These are phyloP conservation scores for Chrysanthemum makinoi DNA, from an alignment of 129 eudicot genomes.

Conservation along the genomic window DNA sequence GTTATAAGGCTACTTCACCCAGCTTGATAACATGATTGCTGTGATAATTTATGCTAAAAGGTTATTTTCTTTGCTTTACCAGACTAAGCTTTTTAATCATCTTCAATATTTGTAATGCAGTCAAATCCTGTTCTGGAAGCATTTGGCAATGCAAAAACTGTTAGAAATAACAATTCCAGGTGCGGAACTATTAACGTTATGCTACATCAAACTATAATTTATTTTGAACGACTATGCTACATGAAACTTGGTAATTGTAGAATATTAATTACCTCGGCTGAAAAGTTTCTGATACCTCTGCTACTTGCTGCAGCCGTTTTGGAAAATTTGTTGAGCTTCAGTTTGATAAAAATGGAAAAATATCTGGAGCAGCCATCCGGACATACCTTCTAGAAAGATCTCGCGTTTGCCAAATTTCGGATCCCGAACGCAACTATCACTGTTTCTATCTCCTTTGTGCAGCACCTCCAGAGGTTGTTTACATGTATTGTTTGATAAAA, in stretches of 20 bases:
- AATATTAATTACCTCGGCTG: conserved; percentile 15
- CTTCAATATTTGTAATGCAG: conserved; percentile 52
- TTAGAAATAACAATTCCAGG: conserved; percentile 97
- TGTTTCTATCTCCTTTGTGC: conserved; percentile 96
- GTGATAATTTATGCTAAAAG: background rate
- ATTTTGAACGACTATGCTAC: conserved; percentile 5
- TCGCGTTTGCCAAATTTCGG: conserved; percentile 96
- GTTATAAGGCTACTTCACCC: too few species aligned
- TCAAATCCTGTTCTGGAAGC: conserved; percentile 99
- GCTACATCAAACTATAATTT: background rate
- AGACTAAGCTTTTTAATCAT: conserved; percentile 10
- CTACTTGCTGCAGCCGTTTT: conserved; percentile 73
- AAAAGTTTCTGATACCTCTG: conserved; percentile 16
- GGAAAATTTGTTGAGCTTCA: conserved; percentile 98
- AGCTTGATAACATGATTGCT: too few species aligned
- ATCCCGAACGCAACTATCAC: conserved; percentile 97
- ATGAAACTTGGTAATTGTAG: conserved; percentile 14
- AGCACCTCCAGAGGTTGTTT: conserved; percentile 85
- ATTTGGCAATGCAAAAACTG: conserved; percentile 98
- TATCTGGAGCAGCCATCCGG: conserved; percentile 97
- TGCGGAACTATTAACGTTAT: conserved; percentile 26
- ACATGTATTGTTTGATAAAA: conserved; percentile 1
- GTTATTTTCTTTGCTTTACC: background rate
- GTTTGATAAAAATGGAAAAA: conserved; percentile 88
- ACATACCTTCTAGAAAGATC: conserved; percentile 97